phyloP scores from a whole-genome alignment of 2,329 filamentous ascomycete genomes.

The Pseudomassariella vexata region DNA sequence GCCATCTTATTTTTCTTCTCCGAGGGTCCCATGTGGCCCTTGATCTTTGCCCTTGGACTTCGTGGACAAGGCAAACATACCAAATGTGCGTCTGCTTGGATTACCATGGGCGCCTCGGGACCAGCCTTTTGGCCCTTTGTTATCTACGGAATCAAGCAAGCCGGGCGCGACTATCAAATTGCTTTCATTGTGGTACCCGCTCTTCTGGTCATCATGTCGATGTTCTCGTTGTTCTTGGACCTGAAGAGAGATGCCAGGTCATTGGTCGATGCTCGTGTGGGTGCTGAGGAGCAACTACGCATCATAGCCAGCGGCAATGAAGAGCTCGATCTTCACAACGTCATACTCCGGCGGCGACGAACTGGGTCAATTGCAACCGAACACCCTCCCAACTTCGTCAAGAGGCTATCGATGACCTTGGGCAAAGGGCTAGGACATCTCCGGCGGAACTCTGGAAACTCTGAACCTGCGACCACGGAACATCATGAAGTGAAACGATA shows the following conservation, averaged over 20 bases:
- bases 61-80: slow-evolving; percentile 75
- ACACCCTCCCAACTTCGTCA: slow-evolving; percentile 15
- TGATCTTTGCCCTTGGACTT: slow-evolving; percentile 74
- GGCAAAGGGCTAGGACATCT: too few species aligned
- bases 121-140: slow-evolving; percentile 71
- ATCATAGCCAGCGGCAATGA: slow-evolving; percentile 32
- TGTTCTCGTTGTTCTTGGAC: slow-evolving; percentile 45
- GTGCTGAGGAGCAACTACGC: slow-evolving; percentile 23
- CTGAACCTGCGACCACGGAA: too few species aligned
- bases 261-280: slow-evolving; percentile 35
- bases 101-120: slow-evolving; percentile 70
- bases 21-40: slow-evolving; percentile 77
- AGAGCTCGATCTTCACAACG: slow-evolving; percentile 36
- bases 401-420: slow-evolving; percentile 18
- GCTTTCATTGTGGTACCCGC: slow-evolving; percentile 60
- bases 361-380: slow-evolving; percentile 11
- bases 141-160: slow-evolving; percentile 60
- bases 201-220: slow-evolving; percentile 38
- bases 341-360: slow-evolving; percentile 24
- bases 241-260: slow-evolving; percentile 38
- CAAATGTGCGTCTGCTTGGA: slow-evolving; percentile 70
- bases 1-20: slow-evolving; percentile 70
- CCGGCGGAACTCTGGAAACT: slow-evolving; percentile 9
- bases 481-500: slow-evolving; percentile 15
- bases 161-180: slow-evolving; percentile 54